Percentiles rank a stretch among this genome's conserved stretches.
Conservation (phyloP, 164 flowering plant genomes). For the Aristolochia fimbriata region DNA sequence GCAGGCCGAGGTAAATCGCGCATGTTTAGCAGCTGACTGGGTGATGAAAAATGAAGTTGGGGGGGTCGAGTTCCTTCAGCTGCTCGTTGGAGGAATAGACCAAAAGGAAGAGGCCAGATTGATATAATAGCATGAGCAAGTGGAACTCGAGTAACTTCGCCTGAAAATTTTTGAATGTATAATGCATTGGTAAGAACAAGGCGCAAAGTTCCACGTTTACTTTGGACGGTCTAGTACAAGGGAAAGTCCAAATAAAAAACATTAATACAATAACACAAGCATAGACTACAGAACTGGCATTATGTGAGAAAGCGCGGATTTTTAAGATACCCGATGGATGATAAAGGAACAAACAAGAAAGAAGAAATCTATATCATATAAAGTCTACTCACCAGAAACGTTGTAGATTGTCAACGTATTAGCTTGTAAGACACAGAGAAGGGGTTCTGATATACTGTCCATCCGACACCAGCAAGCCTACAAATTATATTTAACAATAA, state of each 20-base stretch:
- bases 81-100: slow-evolving; percentile 71
- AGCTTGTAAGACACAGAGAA: slow-evolving; percentile 63
- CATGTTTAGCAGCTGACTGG: slow-evolving; percentile 30
- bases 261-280: neutral
- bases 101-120: slow-evolving; percentile 91
- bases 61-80: slow-evolving; percentile 35
- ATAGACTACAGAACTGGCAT: neutral
- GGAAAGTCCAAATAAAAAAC: neutral
- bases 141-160: slow-evolving; percentile 66
- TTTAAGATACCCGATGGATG: neutral
- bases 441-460: slow-evolving; percentile 51
- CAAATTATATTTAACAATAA: slow-evolving; percentile 2
- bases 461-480: slow-evolving; percentile 93
- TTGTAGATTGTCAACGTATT: slow-evolving; percentile 62
- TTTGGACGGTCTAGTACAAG: neutral
- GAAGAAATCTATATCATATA: neutral
- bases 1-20: slow-evolving; percentile 40
- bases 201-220: neutral
- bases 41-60: slow-evolving; percentile 27
- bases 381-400: slow-evolving; percentile 42
- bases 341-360: neutral
- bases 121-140: slow-evolving; percentile 55
- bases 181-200: neutral
- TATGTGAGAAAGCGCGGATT: neutral
- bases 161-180: slow-evolving; percentile 21